A percentile compares a stretch with the other conserved stretches of the same genome.
Evolutionary conservation across 148 eudicot genomes (phyloP).

Genomic region (Dysphania ambrosioides): DNA sequence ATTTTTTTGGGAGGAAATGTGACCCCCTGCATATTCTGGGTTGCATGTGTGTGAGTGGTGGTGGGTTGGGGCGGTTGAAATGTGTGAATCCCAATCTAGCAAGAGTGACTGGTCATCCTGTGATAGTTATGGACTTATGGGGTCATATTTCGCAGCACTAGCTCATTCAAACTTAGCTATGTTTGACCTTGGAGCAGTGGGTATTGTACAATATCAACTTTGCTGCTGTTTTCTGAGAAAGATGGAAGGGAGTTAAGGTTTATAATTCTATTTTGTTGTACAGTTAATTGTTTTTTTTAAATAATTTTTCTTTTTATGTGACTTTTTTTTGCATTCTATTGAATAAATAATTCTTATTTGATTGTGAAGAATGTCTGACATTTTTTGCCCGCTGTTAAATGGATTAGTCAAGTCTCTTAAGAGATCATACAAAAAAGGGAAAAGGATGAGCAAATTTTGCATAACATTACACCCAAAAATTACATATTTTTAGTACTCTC

Average conservation of each 20-base stretch:
- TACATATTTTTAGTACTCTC: background rate
- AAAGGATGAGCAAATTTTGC: background rate
- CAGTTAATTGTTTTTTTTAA: background rate
- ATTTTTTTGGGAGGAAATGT: background rate
- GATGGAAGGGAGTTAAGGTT: background rate
- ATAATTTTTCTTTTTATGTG: background rate
- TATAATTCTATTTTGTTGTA: no score
- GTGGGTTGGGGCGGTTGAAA: background rate
- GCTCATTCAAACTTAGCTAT: background rate
- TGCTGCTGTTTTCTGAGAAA: background rate
- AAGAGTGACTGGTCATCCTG: background rate
- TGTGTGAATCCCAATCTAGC: background rate
- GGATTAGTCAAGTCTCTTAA: background rate
- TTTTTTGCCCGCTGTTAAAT: conserved; percentile 1
- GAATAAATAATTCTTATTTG: background rate
- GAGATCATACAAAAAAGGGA: background rate
- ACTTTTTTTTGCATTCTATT: background rate
- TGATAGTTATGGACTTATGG: background rate
- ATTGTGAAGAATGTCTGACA: background rate
- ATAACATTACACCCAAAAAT: background rate
- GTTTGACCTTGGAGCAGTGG: background rate
- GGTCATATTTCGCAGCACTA: background rate
- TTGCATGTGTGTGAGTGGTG: background rate
- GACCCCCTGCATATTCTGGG: background rate
- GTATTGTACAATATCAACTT: background rate